phyloP scores from a whole-genome alignment of 192 early-diverging fungal species.

The Geranomyces michiganensis region DNA sequence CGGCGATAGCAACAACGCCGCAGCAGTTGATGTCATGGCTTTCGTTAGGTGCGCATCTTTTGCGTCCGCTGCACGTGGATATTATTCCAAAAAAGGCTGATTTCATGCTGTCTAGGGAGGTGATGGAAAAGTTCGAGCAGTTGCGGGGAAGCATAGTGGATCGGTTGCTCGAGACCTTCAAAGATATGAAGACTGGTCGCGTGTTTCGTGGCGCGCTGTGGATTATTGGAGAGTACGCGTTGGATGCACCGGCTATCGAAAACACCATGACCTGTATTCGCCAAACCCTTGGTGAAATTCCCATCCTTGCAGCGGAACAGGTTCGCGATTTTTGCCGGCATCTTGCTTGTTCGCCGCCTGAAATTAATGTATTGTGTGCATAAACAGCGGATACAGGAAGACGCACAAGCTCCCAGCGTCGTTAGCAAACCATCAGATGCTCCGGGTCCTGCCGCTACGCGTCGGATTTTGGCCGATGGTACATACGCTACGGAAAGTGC shows the following conservation, averaged over 20 bases:
- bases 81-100: conserved; percentile 9
- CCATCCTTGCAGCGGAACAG: conserved; percentile 92
- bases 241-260: conserved; percentile 64
- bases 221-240: conserved; percentile 97
- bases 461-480: conserved; percentile 91
- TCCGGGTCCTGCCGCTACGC: conserved; percentile 43
- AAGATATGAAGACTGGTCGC: conserved; percentile 87
- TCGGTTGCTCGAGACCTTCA: conserved; percentile 79
- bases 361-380: no score
- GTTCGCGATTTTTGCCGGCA: conserved; percentile 30
- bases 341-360: background rate
- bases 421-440: no score
- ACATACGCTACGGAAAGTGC: conserved; percentile 97
- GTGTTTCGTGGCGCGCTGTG: conserved; percentile 96
- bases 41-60: conserved; percentile 67
- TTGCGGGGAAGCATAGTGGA: conserved; percentile 83
- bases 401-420: no score
- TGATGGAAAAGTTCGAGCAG: conserved; percentile 93
- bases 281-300: conserved; percentile 85
- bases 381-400: no score
- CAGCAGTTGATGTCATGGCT: conserved; percentile 91
- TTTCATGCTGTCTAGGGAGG: conserved; percentile 57
- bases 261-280: conserved; percentile 81
- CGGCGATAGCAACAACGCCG: conserved; percentile 82
- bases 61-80: background rate